Evolutionary conservation across 176 grass and related monocot genomes (phyloP).

Genomic region (Musa beccarii): DNA sequence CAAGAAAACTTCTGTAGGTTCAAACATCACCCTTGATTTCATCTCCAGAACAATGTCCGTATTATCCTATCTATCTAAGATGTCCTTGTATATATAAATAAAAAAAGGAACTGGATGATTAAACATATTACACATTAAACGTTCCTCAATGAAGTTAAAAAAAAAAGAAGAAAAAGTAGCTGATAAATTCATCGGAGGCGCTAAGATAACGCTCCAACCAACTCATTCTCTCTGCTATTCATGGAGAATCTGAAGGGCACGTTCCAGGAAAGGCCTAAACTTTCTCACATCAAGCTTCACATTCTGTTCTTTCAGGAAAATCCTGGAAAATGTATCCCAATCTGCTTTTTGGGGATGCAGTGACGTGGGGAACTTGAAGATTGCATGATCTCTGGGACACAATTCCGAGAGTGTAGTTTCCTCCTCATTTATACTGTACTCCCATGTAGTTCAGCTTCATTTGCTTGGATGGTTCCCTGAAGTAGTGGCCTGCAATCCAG

Average conservation of each 20-base stretch:
- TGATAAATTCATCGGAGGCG: too few species aligned
- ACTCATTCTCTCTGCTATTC: neutral
- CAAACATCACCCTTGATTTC: too few species aligned
- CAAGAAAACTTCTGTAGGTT: too few species aligned
- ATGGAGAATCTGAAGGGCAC: neutral
- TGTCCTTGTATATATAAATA: too few species aligned
- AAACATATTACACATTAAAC: too few species aligned
- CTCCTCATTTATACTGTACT: constrained; percentile 1
- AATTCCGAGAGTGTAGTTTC: constrained; percentile 1
- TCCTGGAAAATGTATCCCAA: neutral
- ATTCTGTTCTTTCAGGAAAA: constrained; percentile 1
- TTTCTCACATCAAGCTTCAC: constrained; percentile 5
- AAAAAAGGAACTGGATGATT: too few species aligned
- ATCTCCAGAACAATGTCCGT: too few species aligned
- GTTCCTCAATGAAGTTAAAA: too few species aligned
- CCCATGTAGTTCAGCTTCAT: constrained; percentile 7
- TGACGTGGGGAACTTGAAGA: constrained; percentile 8
- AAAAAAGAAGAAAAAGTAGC: too few species aligned
- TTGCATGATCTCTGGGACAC: constrained; percentile 7
- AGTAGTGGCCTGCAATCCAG: neutral
- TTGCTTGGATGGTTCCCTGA: neutral
- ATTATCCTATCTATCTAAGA: too few species aligned
- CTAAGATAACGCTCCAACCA: neutral
- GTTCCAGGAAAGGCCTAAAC: constrained; percentile 8
- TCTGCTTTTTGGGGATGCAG: neutral